Evolutionary conservation across 1,284 basidiomycete genomes (phyloP).

Genomic region (Tilletiaria anomala): DNA sequence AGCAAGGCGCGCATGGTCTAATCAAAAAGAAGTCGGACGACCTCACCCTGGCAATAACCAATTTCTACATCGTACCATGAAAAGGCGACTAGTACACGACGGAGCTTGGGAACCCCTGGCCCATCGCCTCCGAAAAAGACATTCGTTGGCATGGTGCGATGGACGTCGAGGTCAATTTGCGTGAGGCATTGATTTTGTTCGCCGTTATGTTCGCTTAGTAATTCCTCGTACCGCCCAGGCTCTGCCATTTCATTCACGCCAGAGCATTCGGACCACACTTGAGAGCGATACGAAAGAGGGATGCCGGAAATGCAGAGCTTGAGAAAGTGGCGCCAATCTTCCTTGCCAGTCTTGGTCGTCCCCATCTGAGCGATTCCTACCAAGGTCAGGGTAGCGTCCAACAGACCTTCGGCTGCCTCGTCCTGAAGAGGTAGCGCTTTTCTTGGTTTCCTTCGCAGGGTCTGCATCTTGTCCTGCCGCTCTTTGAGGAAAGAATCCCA

Average conservation of each 20-base stretch:
- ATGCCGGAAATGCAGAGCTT: conserved; percentile 67
- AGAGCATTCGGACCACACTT: conserved; percentile 76
- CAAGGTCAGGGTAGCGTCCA: conserved; percentile 41
- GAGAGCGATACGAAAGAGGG: conserved; percentile 70
- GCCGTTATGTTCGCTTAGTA: conserved; percentile 51
- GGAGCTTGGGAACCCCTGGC: conserved; percentile 76
- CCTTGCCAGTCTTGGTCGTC: conserved; percentile 49
- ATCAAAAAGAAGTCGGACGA: not conserved
- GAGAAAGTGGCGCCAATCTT: conserved; percentile 66
- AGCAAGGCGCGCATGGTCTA: too few relatives aligned
- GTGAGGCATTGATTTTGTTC: conserved; percentile 49
- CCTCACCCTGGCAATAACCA: conserved; percentile 39
- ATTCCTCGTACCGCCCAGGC: conserved; percentile 76
- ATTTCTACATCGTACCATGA: conserved; percentile 51
- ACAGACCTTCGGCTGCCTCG: conserved; percentile 50
- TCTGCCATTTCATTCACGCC: conserved; percentile 80
- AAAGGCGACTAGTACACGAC: conserved; percentile 76
- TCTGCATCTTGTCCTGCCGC: conserved; percentile 36
- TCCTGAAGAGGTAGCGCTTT: conserved; percentile 39
- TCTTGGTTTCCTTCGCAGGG: not conserved
- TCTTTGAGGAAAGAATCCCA: conserved; percentile 77
- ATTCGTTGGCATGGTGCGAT: conserved; percentile 65
- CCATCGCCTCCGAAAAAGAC: conserved; percentile 93
- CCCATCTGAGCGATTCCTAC: conserved; percentile 82
- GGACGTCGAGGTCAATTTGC: conserved; percentile 91